Base-by-base conservation (phyloP, 2,329 filamentous ascomycete species). In the Apiospora aurea region DNA sequence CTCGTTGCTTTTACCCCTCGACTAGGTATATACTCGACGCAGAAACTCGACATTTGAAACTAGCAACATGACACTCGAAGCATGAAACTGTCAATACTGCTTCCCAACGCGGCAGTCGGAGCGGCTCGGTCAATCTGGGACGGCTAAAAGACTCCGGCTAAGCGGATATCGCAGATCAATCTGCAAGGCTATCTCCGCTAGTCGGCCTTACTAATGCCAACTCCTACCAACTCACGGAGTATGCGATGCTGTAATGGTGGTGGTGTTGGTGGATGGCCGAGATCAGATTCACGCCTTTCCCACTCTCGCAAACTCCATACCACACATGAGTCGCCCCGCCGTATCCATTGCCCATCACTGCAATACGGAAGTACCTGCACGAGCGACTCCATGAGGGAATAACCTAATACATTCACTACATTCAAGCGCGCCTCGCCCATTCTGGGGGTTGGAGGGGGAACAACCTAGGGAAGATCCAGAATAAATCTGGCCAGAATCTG, bases 121-220 rank as follows among this genome's bases (percentile, higher is more conserved):
- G 57, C 57, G 57, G 57, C 57, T 64, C 57, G 57, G 57, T 41
- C 29, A 24, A 13, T 34, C 41, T 41, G 57, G 29, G 18, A 64
- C 57, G 57, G 57, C 57, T 64, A 64, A 64, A 64, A 38, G 34
- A 34, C 24, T 41, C 57, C 57, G 57, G 57, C 57, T 64, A 64
- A 64, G 57, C 57, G 57, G 57, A 41, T 64, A 64, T 64, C 57
- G 57, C 57, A 64, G 57, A 64, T 64, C 57, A 64, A 64, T 64
- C 57, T 64, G 57, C 57, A 64, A 64, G 57, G 57, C 57, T 41
- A 64, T 64, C 57, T 41, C 57, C 57, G 57, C 57, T 64, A 64
- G 34, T 64, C 57, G 57, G 57, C 57, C n/a, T 41, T 64, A 41
- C 34, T 64, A 41, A n/a, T 61, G 57, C 18, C 34, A 41, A 41